Percentiles rank a stretch among this genome's conserved stretches.
phyloP scores from a whole-genome alignment of 345 rosid species.

The Odontarrhena argentea region DNA sequence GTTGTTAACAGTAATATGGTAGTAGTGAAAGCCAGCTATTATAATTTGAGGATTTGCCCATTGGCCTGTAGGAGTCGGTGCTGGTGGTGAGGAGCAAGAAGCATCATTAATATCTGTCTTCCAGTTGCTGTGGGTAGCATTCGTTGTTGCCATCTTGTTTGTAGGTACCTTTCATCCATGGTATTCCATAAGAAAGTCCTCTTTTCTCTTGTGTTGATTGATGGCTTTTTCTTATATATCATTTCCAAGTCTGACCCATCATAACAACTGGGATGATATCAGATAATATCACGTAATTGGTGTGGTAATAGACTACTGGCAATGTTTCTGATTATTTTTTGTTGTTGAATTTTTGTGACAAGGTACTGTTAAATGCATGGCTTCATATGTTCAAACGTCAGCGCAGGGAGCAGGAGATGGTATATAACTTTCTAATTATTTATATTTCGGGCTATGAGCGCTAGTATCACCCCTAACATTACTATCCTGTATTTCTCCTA shows the following conservation, averaged over 20 bases:
- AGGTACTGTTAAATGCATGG: slow-evolving; percentile 92
- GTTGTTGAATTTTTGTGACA: slow-evolving; percentile 26
- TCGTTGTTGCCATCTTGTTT: slow-evolving; percentile 81
- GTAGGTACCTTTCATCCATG: slow-evolving; percentile 84
- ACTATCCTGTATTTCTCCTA: slow-evolving; percentile 15
- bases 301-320: slow-evolving; percentile 7
- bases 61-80: slow-evolving; percentile 83
- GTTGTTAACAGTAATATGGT: slow-evolving; percentile 1
- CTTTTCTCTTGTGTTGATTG: slow-evolving; percentile 11
- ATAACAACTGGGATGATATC: background rate
- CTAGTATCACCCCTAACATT: background rate
- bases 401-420: slow-evolving; percentile 86
- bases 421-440: slow-evolving; percentile 29
- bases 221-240: slow-evolving; percentile 15
- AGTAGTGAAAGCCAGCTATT: background rate
- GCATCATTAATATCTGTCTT: slow-evolving; percentile 69
- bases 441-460: slow-evolving; percentile 3
- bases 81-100: slow-evolving; percentile 92
- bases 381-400: slow-evolving; percentile 82
- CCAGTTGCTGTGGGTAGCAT: slow-evolving; percentile 80
- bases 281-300: background rate
- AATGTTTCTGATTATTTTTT: slow-evolving; percentile 21
- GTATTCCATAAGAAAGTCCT: slow-evolving; percentile 30
- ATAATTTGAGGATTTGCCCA: slow-evolving; percentile 8
- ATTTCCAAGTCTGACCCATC: background rate